Percentiles rank a stretch among this genome's conserved stretches.
Evolutionary conservation across 352 stramenopile genomes (phyloP).

Genomic region (Phytophthora citricola): DNA sequence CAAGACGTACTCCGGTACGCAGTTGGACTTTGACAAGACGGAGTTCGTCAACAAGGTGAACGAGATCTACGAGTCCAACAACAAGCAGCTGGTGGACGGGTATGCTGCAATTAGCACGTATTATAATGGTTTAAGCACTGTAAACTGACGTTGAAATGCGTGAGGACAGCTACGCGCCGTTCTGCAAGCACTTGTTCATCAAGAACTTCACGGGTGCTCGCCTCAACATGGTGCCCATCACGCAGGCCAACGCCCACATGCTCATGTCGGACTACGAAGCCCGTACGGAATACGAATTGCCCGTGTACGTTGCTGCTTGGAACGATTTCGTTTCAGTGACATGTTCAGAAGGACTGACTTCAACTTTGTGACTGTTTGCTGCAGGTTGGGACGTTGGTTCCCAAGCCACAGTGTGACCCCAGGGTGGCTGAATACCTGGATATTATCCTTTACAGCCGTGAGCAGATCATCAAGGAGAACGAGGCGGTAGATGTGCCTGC

Average conservation of each 20-base stretch:
- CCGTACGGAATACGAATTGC: constrained; percentile 93
- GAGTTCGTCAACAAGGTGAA: constrained; percentile 88
- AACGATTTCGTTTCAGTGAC: background rate
- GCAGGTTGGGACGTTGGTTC: constrained; percentile 90
- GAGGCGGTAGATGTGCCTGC: constrained; percentile 66
- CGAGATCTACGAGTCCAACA: constrained; percentile 72
- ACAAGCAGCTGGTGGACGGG: constrained; percentile 77
- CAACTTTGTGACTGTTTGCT: constrained; percentile 10
- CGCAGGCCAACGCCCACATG: constrained; percentile 92
- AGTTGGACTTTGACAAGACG: constrained; percentile 74
- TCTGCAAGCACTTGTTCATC: constrained; percentile 99
- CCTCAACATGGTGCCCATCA: constrained; percentile 93
- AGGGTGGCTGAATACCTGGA: constrained; percentile 95
- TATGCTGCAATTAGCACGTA: constrained; percentile 21
- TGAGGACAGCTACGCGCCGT: constrained; percentile 93
- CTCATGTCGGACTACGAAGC: constrained; percentile 95
- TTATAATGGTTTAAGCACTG: background rate
- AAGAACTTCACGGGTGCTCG: constrained; percentile 93
- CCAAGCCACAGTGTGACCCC: constrained; percentile 89
- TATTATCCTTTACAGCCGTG: constrained; percentile 98
- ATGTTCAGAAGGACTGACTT: constrained; percentile 8
- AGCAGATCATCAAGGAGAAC: constrained; percentile 98
- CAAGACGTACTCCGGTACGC: constrained; percentile 73
- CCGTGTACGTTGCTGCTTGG: constrained; percentile 70
- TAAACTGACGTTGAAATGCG: constrained; percentile 5